Conservation (phyloP, 1,139 yeast genomes). For the Candida freyschussii region DNA sequence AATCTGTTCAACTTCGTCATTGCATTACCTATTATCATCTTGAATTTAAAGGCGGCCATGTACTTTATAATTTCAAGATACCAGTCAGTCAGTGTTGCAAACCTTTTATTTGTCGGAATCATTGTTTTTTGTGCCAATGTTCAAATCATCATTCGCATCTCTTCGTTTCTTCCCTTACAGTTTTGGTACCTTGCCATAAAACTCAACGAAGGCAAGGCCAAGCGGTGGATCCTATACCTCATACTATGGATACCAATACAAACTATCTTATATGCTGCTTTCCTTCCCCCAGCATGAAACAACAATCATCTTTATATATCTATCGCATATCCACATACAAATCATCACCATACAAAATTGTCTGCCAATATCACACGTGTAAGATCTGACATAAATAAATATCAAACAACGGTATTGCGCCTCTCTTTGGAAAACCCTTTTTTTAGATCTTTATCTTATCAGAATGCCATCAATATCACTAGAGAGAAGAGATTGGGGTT, state of each 20-base stretch:
- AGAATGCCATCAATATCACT: too few relatives aligned
- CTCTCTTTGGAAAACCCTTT: too few relatives aligned
- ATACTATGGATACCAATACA: conserved; percentile 55
- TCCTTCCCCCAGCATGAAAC: conserved; percentile 66
- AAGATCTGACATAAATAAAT: too few relatives aligned
- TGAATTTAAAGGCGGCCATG: conserved; percentile 32
- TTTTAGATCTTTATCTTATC: too few relatives aligned
- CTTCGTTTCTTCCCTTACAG: conserved; percentile 69
- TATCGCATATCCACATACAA: too few relatives aligned
- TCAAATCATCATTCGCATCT: conserved; percentile 78
- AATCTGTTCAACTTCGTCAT: conserved; percentile 83
- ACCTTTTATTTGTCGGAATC: conserved; percentile 37
- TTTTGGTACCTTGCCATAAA: conserved; percentile 63
- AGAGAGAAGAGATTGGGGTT: conserved; percentile 7
- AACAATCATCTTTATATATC: too few relatives aligned
- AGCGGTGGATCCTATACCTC: conserved; percentile 38
- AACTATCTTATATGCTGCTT: conserved; percentile 56
- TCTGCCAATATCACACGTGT: too few relatives aligned
- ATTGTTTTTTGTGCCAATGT: conserved; percentile 67
- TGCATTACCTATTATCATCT: conserved; percentile 59
- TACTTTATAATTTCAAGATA: conserved; percentile 26
- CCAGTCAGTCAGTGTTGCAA: conserved; percentile 29
- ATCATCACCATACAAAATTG: too few relatives aligned
- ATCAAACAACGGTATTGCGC: too few relatives aligned
- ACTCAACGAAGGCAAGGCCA: conserved; percentile 25